Evolutionary conservation across 495 filamentous ascomycete genomes (phyloP).

Genomic region (Tetracladium marchalianum): DNA sequence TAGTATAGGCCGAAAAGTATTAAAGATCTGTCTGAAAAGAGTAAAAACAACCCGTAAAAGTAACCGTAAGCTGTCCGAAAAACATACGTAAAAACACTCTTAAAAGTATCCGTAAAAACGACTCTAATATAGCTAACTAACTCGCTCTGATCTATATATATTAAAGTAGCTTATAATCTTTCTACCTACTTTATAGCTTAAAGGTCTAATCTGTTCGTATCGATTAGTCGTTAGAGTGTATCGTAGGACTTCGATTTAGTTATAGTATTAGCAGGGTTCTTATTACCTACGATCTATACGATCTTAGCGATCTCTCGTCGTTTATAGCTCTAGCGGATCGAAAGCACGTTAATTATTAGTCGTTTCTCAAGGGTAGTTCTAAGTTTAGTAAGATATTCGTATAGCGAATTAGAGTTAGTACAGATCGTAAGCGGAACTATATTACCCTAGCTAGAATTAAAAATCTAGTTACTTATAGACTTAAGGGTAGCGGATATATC

Average conservation of each 20-base stretch:
- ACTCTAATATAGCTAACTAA: no score
- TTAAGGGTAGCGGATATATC: slow-evolving; percentile 3
- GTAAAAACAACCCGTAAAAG: no score
- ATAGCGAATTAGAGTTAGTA: slow-evolving; percentile 5
- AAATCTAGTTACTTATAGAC: slow-evolving; percentile 1
- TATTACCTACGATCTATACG: slow-evolving; percentile 9
- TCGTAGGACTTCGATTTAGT: slow-evolving; percentile 7
- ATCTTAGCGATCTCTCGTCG: slow-evolving; percentile 10
- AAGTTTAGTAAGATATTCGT: slow-evolving; percentile 11
- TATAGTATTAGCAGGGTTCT: slow-evolving; percentile 12
- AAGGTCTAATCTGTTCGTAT: slow-evolving; percentile 9
- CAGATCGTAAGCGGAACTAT: no score
- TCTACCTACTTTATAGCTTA: slow-evolving; percentile 9
- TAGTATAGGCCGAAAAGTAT: no score
- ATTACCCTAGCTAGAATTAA: background rate
- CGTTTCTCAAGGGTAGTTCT: slow-evolving; percentile 8
- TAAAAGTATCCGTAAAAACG: no score
- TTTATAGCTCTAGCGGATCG: slow-evolving; percentile 7
- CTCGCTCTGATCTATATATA: no score
- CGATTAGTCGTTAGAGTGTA: slow-evolving; percentile 7
- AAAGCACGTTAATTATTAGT: slow-evolving; percentile 11
- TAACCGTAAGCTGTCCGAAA: no score
- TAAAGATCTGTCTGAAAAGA: no score
- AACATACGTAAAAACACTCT: no score
- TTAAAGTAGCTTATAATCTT: background rate